These are phyloP conservation scores for Cucumis hystrix DNA, from an alignment of 306 rosid genomes.

Conservation along the genomic window DNA sequence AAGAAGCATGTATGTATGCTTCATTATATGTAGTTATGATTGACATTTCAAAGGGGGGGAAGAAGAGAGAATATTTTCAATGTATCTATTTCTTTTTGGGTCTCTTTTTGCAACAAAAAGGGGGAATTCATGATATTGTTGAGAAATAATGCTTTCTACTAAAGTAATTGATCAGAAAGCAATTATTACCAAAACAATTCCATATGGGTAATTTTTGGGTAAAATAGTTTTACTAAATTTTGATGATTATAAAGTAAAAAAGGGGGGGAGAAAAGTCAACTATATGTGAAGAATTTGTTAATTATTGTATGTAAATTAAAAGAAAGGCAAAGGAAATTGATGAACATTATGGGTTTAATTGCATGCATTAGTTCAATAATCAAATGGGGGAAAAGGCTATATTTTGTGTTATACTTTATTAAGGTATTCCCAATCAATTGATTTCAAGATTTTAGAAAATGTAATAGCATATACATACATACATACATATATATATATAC, in stretches of 20 bases:
- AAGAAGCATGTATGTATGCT: neutral
- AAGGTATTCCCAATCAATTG: too few species aligned
- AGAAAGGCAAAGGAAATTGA: neutral
- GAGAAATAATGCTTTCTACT: neutral
- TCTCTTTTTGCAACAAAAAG: neutral
- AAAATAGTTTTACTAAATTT: neutral
- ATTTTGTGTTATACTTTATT: neutral
- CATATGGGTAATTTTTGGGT: neutral
- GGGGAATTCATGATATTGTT: conserved; percentile 3
- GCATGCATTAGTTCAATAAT: neutral
- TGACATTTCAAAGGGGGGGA: neutral
- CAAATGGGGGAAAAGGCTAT: neutral
- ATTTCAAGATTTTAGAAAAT: neutral
- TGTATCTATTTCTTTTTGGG: neutral
- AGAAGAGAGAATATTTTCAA: neutral
- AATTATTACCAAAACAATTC: neutral
- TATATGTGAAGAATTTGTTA: neutral
- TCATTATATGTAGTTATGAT: neutral
- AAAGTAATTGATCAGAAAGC: neutral
- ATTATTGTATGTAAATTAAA: neutral
- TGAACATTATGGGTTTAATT: neutral
- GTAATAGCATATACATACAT: neutral
- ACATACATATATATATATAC: neutral
- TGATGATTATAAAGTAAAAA: neutral
- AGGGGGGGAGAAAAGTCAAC: neutral